phyloP scores from a whole-genome alignment of 2,329 filamentous ascomycete species.

The Hymenoscyphus infarciens region DNA sequence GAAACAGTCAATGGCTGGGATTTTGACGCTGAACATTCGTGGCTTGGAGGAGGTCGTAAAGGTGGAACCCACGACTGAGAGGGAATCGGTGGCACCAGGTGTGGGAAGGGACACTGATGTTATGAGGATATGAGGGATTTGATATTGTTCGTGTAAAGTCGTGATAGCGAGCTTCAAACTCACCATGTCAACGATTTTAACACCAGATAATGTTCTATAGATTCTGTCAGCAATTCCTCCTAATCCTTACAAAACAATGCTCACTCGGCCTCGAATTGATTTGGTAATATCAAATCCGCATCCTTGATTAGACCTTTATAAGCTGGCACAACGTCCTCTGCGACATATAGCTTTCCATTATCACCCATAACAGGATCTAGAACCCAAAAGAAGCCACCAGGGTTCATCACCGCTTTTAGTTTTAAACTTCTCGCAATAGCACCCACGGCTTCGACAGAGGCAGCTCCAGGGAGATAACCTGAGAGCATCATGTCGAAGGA shows the following conservation, averaged over 20 bases:
- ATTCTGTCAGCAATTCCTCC: constrained; percentile 15
- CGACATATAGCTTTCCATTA: constrained; percentile 87
- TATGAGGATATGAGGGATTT: constrained; percentile 84
- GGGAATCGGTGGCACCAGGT: constrained; percentile 48
- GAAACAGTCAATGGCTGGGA: constrained; percentile 86
- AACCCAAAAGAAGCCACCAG: constrained; percentile 91
- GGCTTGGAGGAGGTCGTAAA: constrained; percentile 61
- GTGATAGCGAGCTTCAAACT: constrained; percentile 72
- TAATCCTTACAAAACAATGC: constrained; percentile 32
- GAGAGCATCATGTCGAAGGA: constrained; percentile 93
- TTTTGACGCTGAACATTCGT: constrained; percentile 83
- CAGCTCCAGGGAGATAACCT: constrained; percentile 87
- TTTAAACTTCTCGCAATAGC: constrained; percentile 78
- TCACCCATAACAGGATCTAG: constrained; percentile 98
- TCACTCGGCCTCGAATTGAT: constrained; percentile 96
- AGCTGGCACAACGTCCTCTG: constrained; percentile 83
- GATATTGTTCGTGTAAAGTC: constrained; percentile 70
- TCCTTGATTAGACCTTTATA: constrained; percentile 77
- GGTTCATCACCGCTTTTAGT: constrained; percentile 55
- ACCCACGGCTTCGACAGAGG: constrained; percentile 79
- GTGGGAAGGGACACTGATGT: constrained; percentile 73
- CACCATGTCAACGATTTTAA: constrained; percentile 72
- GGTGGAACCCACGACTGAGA: constrained; percentile 75
- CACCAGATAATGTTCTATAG: constrained; percentile 73
- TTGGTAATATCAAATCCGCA: constrained; percentile 89